Conservation (phyloP, 2,329 filamentous ascomycete species). For the Beauveria bassiana region DNA sequence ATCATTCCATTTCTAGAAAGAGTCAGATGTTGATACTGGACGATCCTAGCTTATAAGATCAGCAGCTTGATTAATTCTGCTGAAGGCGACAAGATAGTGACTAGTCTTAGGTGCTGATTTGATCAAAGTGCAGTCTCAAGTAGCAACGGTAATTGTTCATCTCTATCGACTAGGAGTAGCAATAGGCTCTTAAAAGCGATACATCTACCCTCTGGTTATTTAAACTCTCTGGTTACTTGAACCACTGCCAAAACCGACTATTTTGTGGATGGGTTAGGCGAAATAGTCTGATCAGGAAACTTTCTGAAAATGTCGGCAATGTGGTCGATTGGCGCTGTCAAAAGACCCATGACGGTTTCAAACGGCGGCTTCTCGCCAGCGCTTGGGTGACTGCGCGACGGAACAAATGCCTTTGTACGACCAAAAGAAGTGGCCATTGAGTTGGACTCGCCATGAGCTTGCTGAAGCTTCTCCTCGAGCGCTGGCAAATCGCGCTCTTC, state of each 20-base stretch:
- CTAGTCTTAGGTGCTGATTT: too few species aligned
- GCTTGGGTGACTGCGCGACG: constrained; percentile 42
- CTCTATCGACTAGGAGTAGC: too few species aligned
- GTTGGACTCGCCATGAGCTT: constrained; percentile 25
- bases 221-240: too few species aligned
- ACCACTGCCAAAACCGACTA: background rate
- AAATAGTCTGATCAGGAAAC: constrained; percentile 35
- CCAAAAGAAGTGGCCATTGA: constrained; percentile 35
- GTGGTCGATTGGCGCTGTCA: constrained; percentile 50
- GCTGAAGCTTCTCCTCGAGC: constrained; percentile 35
- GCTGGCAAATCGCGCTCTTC: constrained; percentile 40
- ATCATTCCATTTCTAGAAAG: too few species aligned
- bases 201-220: too few species aligned
- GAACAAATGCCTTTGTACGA: constrained; percentile 46
- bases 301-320: constrained; percentile 46
- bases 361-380: constrained; percentile 45
- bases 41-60: too few species aligned
- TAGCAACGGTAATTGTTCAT: too few species aligned
- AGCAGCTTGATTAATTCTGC: too few species aligned
- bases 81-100: too few species aligned
- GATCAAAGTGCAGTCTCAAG: too few species aligned
- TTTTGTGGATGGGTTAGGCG: constrained; percentile 8
- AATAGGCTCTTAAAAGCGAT: too few species aligned
- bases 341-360: constrained; percentile 44
- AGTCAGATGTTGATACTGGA: too few species aligned